Evolutionary conservation across 192 early-diverging fungal genomes (phyloP).

Genomic region (Podila verticillata): DNA sequence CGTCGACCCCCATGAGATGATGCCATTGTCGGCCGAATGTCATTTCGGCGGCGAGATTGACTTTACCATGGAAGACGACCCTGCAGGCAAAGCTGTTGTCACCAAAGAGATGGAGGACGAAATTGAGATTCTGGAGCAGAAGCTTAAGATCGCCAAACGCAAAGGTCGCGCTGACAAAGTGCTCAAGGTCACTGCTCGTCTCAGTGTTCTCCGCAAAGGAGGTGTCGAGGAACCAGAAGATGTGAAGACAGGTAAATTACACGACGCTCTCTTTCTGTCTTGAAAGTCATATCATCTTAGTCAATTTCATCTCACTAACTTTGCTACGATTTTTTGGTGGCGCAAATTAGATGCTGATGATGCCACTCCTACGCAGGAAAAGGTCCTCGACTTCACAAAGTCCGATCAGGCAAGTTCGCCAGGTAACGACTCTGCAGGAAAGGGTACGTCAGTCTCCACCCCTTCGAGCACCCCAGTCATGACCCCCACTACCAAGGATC

Average conservation of each 20-base stretch:
- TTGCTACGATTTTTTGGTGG: background rate
- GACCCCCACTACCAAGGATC: conserved; percentile 34
- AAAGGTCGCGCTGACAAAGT: conserved; percentile 92
- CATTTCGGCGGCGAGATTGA: conserved; percentile 69
- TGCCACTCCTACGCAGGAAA: conserved; percentile 41
- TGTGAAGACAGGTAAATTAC: conserved; percentile 10
- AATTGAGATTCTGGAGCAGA: conserved; percentile 96
- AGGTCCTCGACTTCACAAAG: conserved; percentile 18
- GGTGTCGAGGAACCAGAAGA: conserved; percentile 27
- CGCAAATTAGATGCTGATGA: conserved; percentile 19
- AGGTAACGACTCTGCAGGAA: conserved; percentile 30
- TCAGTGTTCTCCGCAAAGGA: conserved; percentile 75
- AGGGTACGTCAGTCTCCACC: conserved; percentile 9
- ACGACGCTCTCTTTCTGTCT: no score
- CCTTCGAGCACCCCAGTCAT: conserved; percentile 5
- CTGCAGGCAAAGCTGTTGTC: conserved; percentile 60
- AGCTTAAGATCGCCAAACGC: conserved; percentile 93
- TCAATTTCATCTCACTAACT: background rate
- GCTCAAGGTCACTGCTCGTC: conserved; percentile 79
- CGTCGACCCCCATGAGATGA: conserved; percentile 75
- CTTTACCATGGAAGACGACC: conserved; percentile 72
- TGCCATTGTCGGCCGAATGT: conserved; percentile 27
- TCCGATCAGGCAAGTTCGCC: conserved; percentile 16
- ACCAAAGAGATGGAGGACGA: conserved; percentile 89
- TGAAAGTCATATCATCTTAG: no score